These are phyloP conservation scores for Breynia disticha DNA, from an alignment of 441 rosid genomes.

Conservation along the genomic window DNA sequence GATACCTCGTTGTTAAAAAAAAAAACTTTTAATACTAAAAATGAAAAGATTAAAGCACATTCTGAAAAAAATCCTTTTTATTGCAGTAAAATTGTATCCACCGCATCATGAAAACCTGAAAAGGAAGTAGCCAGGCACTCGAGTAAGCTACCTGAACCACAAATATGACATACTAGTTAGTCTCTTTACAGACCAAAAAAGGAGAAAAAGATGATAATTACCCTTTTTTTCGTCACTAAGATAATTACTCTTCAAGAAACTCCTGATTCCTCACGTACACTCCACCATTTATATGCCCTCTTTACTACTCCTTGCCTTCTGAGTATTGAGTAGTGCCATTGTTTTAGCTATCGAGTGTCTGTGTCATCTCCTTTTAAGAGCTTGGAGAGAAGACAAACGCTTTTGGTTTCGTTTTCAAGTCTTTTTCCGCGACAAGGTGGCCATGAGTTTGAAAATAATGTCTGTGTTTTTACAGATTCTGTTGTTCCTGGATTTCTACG, in stretches of 20 bases:
- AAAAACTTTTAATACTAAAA: no score
- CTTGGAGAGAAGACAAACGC: neutral
- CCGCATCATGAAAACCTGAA: neutral
- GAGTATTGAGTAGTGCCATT: neutral
- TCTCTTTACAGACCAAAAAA: neutral
- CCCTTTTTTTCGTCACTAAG: no score
- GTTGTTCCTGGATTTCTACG: neutral
- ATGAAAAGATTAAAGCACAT: no score
- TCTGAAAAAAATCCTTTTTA: no score
- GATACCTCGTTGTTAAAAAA: no score
- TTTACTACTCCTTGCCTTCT: neutral
- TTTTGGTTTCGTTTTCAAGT: neutral
- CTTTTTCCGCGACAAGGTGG: neutral
- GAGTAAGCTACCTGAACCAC: neutral
- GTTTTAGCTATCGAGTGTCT: neutral
- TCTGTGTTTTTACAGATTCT: neutral
- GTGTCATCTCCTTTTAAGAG: neutral
- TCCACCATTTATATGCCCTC: neutral
- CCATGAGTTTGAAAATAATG: neutral
- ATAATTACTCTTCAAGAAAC: conserved; percentile 12
- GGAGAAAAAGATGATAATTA: neutral
- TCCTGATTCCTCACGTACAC: conserved; percentile 6
- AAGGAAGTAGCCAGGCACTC: neutral
- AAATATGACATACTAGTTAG: neutral
- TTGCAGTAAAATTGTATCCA: neutral